Evolutionary conservation across 805 yeast species (phyloP).

Genomic region (Blastobotrys attinorum): DNA sequence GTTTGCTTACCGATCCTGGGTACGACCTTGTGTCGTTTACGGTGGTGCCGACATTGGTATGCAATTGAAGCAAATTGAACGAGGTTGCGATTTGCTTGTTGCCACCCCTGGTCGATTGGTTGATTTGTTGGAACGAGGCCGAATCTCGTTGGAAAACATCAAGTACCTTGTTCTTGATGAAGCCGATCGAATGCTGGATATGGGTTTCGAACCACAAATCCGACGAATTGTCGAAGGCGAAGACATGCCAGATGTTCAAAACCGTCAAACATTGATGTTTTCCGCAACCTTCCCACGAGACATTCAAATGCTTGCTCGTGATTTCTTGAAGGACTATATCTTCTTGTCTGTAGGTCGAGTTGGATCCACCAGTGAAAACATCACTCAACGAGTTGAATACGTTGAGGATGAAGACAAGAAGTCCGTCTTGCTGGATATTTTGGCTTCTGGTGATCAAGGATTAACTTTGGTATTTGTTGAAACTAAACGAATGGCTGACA

Average conservation of each 20-base stretch:
- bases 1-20: slow-evolving; percentile 98
- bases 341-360: slow-evolving; percentile 98
- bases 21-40: slow-evolving; percentile 88
- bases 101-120: slow-evolving; percentile 99
- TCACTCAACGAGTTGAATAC: slow-evolving; percentile 85
- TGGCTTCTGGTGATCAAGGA: slow-evolving; percentile 70
- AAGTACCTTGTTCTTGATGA: slow-evolving; percentile 94
- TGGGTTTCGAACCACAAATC: slow-evolving; percentile 99
- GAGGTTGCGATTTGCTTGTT: slow-evolving; percentile 92
- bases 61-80: slow-evolving; percentile 81
- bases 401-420: slow-evolving; percentile 93
- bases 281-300: slow-evolving; percentile 99
- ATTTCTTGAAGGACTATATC: slow-evolving; percentile 90
- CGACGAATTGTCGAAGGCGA: slow-evolving; percentile 96
- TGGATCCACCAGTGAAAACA: slow-evolving; percentile 98
- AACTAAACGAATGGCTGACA: slow-evolving; percentile 98
- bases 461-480: slow-evolving; percentile 93
- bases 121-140: slow-evolving; percentile 92
- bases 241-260: slow-evolving; percentile 89
- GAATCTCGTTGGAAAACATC: slow-evolving; percentile 80
- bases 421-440: slow-evolving; percentile 80
- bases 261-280: slow-evolving; percentile 96
- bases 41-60: slow-evolving; percentile 95
- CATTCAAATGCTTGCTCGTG: slow-evolving; percentile 94
- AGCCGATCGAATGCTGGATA: slow-evolving; percentile 99